These are phyloP conservation scores for Nakazawaea ernobii DNA, from an alignment of 805 yeast genomes.

Conservation along the genomic window DNA sequence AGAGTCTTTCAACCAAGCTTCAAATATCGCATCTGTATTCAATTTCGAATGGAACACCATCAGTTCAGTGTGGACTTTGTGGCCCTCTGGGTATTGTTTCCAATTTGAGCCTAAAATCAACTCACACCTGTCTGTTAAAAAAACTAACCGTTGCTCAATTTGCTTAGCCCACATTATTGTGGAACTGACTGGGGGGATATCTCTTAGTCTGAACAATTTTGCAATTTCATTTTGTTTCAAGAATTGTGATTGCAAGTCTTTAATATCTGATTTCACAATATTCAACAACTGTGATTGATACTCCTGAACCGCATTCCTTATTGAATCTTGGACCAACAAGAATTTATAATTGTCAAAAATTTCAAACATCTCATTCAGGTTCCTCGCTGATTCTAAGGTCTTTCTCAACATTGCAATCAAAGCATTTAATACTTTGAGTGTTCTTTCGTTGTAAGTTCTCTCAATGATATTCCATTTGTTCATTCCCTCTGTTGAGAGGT, in stretches of 20 bases:
- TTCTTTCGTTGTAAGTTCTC: constrained; percentile 34
- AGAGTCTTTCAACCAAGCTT: constrained; percentile 41
- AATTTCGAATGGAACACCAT: constrained; percentile 38
- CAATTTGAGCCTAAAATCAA: constrained; percentile 55
- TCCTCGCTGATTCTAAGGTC: constrained; percentile 31
- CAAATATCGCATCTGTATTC: constrained; percentile 34
- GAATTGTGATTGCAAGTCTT: constrained; percentile 34
- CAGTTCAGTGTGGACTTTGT: constrained; percentile 48
- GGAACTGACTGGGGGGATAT: constrained; percentile 42
- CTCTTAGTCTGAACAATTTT: constrained; percentile 32
- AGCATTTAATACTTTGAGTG: constrained; percentile 38
- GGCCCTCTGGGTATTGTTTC: constrained; percentile 62
- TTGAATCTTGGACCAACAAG: constrained; percentile 44
- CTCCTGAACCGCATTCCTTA: constrained; percentile 54
- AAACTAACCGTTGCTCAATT: constrained; percentile 35
- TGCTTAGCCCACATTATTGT: constrained; percentile 50
- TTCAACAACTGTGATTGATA: constrained; percentile 47
- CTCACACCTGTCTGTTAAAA: constrained; percentile 39
- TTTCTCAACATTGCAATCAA: constrained; percentile 35
- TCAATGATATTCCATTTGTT: constrained; percentile 38
- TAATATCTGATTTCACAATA: constrained; percentile 43
- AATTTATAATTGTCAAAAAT: constrained; percentile 44
- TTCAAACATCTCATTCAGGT: constrained; percentile 44
- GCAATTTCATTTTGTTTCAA: constrained; percentile 27
- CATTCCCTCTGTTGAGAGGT: constrained; percentile 29